Base-by-base conservation (phyloP, 257 asterid genomes). In the Scutellaria barbata region DNA sequence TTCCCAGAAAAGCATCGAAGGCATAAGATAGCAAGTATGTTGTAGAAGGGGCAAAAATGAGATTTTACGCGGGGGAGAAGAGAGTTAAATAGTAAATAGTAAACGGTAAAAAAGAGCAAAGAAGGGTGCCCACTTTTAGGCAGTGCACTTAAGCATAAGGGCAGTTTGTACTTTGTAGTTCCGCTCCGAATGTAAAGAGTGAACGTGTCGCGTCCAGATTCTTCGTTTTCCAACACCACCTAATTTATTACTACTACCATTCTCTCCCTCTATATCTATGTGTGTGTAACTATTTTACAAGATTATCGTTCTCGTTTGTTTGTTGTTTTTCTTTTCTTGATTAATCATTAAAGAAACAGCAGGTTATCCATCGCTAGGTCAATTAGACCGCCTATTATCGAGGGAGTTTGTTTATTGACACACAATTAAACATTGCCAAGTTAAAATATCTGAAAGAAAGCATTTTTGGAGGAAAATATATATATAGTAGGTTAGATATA, bases 171-270 rank as follows among this genome's bases (percentile, higher is more conserved):
- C 13, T 50, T 68, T 48, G 43, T 48, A 73, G 62, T 73, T 75
- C 63, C 62, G 39, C 62, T 25, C 69, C 77, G 74, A 56, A 76
- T 76, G 74, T 40, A 52, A 68, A 74, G 72, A 41, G 76, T 42
- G 59, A 73, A 84, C 81, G 86, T 80, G 87, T 83, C 87, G 68
- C 57, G n/a, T 25, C 4, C 51, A 59, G 65, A 79, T 73, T 82
- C 78, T 69, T 65, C 42, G 16, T n/a, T 61, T 45, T 25, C 40
- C 9, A 68, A 71, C 71, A 57, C 68, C 48, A 62, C 52, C 53
- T 30, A 58, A 41, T 17, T 52, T 72, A 45, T 42, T 63, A 17
- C 43, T 30, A 2, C 33, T 6, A 30, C 2, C 16, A 12, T 37
- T 9, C 9, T 14, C 51, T 43, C 14, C 18, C 18, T 7, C 11